Evolutionary conservation across 2,329 filamentous ascomycete genomes (phyloP), one percentile per base, ranked within the genome.

Genomic region (Erysiphe pulchra): DNA sequence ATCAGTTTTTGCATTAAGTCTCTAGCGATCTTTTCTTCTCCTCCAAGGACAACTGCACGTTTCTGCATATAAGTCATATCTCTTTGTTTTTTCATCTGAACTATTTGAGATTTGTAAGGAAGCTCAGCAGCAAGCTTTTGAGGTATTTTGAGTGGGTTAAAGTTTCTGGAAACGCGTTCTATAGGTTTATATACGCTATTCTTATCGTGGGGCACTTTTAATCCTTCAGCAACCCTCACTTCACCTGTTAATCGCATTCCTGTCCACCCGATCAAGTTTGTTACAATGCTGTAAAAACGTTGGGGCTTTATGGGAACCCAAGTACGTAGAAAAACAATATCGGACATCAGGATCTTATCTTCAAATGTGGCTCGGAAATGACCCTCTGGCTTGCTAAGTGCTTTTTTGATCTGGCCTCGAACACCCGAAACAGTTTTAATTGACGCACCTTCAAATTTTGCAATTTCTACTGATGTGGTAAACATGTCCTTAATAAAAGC

Each of bases 401-500:
- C 87, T 49, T 85, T 78, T 67, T 98, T 98, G 71, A 98, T 94
- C 62, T 98, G 90, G 50, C 90, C 90, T 38, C 90, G 74, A 49
- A 98, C 77, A 45, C 92, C 92, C 1, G 86, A 94, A 20, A 98
- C 92, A 0, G 92, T 98, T 58, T 86, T 84, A 64, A 98, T 87
- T 47, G 82, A 77, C 10, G 90, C 90, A 47, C 90, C 90, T 65
- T 98, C 90, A 57, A 98, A 98, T 60, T 95, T 98, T 56, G 90
- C 87, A 52, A 98, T 90, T 60, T 98, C 90, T 38, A 98, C 75
- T 0, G 84, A 71, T 0, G 80, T 78, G 58, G 75, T 85, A 69
- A 98, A 98, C 90, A 98, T 98, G 64, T 92, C 84, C 62, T 90
- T 92, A 65, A 98, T 85, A 60, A 98, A 98, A 36, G 90, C 86